Evolutionary conservation across 208 protist species (phyloP).

Genomic region (Crithidia acanthocephali): DNA sequence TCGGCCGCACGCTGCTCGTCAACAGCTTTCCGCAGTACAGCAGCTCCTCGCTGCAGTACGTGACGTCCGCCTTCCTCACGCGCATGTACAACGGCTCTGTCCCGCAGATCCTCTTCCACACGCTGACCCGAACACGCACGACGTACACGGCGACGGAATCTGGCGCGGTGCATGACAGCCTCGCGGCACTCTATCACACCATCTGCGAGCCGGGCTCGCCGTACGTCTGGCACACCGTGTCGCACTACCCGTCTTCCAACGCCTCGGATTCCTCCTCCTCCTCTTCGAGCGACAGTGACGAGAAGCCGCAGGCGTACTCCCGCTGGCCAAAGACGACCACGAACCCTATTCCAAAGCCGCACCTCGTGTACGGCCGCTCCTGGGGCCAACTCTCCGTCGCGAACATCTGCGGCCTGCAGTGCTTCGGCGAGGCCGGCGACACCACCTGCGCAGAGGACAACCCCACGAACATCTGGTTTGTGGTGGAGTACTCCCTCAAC

Average conservation of each 20-base stretch:
- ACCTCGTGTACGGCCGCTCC: constrained; percentile 36
- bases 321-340: constrained; percentile 9
- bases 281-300: constrained; percentile 3
- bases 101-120: constrained; percentile 48
- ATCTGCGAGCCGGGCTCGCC: constrained; percentile 32
- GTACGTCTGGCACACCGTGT: constrained; percentile 68
- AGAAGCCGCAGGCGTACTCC: neutral
- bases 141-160: constrained; percentile 38
- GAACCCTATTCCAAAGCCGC: constrained; percentile 36
- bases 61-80: constrained; percentile 44
- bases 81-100: constrained; percentile 32
- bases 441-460: constrained; percentile 43
- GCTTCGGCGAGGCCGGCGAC: constrained; percentile 30
- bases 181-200: constrained; percentile 28
- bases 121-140: constrained; percentile 26
- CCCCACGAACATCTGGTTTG: constrained; percentile 67
- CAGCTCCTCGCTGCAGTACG: constrained; percentile 41
- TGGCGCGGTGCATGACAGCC: constrained; percentile 18
- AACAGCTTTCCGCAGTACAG: constrained; percentile 49
- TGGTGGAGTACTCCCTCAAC: constrained; percentile 45
- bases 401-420: constrained; percentile 64
- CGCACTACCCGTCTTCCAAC: neutral
- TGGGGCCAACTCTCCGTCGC: constrained; percentile 55
- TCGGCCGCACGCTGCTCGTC: constrained; percentile 49
- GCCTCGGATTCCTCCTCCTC: too few relatives aligned